Conservation (phyloP, 1,284 basidiomycete genomes). For the Rhizoctonia solani region DNA sequence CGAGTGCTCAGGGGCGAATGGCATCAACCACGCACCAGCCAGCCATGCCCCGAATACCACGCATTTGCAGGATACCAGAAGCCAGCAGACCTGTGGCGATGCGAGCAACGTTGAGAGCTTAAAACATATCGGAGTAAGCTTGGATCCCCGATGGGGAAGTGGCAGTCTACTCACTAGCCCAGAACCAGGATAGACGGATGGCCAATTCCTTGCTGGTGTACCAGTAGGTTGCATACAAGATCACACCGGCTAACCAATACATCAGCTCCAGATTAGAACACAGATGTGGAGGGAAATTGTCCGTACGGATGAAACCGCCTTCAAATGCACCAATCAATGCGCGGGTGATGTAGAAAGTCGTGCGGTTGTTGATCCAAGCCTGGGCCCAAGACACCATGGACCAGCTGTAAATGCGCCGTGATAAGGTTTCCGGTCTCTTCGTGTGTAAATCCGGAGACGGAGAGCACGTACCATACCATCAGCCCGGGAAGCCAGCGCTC, state of each 20-base stretch:
- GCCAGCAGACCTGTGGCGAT: slow-evolving; percentile 22
- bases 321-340: slow-evolving; percentile 28
- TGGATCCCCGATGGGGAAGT: neutral
- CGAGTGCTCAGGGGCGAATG: neutral
- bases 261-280: neutral
- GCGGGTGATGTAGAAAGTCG: slow-evolving; percentile 28
- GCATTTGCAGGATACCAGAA: slow-evolving; percentile 15
- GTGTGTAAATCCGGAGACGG: neutral
- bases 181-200: slow-evolving; percentile 29
- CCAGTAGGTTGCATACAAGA: slow-evolving; percentile 29
- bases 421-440: neutral
- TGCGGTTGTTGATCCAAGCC: slow-evolving; percentile 28
- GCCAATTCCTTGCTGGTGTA: slow-evolving; percentile 29
- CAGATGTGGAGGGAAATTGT: slow-evolving; percentile 3
- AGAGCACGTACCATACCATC: slow-evolving; percentile 11
- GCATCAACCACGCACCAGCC: slow-evolving; percentile 6
- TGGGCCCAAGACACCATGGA: slow-evolving; percentile 28
- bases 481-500: slow-evolving; percentile 29
- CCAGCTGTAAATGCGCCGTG: slow-evolving; percentile 19
- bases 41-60: slow-evolving; percentile 20
- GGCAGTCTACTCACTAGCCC: slow-evolving; percentile 17
- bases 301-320: slow-evolving; percentile 22
- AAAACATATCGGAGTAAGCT: neutral
- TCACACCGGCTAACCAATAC: slow-evolving; percentile 10
- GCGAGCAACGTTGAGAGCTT: slow-evolving; percentile 29